A percentile compares a stretch with the other conserved stretches of the same genome.
These are phyloP conservation scores for Diaporthe vaccinii DNA, from an alignment of 2,329 filamentous ascomycete species.

Conservation along the genomic window DNA sequence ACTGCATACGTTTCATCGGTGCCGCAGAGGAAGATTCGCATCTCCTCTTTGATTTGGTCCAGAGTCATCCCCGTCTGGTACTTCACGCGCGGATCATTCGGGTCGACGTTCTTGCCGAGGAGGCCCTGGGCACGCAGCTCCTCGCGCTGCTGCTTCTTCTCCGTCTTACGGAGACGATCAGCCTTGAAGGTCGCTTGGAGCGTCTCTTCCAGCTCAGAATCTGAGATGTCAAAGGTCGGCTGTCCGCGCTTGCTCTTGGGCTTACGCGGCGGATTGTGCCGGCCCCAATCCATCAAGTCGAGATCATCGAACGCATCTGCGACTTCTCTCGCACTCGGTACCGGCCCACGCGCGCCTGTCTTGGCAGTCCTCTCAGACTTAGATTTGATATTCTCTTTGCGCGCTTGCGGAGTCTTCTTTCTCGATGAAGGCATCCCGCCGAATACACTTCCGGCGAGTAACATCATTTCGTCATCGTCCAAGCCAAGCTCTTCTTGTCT, in stretches of 20 bases:
- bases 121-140: constrained; percentile 75
- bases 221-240: constrained; percentile 68
- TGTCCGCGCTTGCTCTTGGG: constrained; percentile 71
- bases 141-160: constrained; percentile 78
- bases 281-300: constrained; percentile 87
- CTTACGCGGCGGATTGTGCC: constrained; percentile 72
- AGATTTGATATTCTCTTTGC: background rate
- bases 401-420: background rate
- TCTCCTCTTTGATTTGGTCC: constrained; percentile 78
- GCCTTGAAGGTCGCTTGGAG: constrained; percentile 74
- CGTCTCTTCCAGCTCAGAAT: constrained; percentile 75
- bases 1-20: constrained; percentile 71
- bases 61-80: constrained; percentile 81
- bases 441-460: constrained; percentile 59
- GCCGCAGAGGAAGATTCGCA: constrained; percentile 78
- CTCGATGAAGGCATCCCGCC: constrained; percentile 27
- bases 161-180: constrained; percentile 79
- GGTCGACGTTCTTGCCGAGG: constrained; percentile 70
- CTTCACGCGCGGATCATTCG: constrained; percentile 74
- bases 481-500: constrained; percentile 76
- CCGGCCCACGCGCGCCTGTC: constrained; percentile 1
- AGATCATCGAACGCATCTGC: constrained; percentile 74
- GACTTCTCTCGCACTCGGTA: constrained; percentile 56
- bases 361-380: background rate
- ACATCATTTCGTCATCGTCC: constrained; percentile 68